Evolutionary conservation across 352 stramenopile species (phyloP).

Genomic region (Pythium plurisporium): DNA sequence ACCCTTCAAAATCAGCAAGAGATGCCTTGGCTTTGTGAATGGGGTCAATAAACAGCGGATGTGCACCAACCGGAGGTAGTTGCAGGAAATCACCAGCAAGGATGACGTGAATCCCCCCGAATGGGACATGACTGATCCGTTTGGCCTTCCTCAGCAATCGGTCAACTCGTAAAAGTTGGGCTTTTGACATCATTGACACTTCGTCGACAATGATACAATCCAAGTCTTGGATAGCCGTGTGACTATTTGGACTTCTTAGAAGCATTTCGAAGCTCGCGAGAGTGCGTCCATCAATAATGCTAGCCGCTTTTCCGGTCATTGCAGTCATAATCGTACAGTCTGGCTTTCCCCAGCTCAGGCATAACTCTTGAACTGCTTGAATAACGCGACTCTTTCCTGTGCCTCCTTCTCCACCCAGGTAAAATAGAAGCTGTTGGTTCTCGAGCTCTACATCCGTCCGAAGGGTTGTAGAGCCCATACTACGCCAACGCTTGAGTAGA

Average conservation of each 20-base stretch:
- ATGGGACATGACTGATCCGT: neutral
- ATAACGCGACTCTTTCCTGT: constrained; percentile 14
- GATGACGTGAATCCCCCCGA: constrained; percentile 6
- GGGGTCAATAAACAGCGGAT: constrained; percentile 1
- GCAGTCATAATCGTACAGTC: neutral
- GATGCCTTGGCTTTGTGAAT: neutral
- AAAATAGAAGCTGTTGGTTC: constrained; percentile 2
- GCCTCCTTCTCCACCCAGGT: constrained; percentile 2
- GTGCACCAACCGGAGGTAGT: constrained; percentile 1
- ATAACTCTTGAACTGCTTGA: constrained; percentile 1
- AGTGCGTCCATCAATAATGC: constrained; percentile 7
- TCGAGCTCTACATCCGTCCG: neutral
- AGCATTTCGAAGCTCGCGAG: constrained; percentile 8
- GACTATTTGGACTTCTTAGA: neutral
- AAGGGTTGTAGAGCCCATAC: too few species aligned
- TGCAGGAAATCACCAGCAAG: constrained; percentile 13
- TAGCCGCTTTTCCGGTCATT: constrained; percentile 17
- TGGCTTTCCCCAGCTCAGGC: neutral
- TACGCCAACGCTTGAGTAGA: neutral
- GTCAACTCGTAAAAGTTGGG: neutral
- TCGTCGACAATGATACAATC: constrained; percentile 19
- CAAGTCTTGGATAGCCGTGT: constrained; percentile 4
- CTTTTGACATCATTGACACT: constrained; percentile 20
- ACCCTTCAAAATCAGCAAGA: neutral
- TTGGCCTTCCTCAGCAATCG: constrained; percentile 1